Percentiles rank a stretch among this genome's conserved stretches.
phyloP scores from a whole-genome alignment of 176 grass and related monocot genomes.

The Oryza nivara region DNA sequence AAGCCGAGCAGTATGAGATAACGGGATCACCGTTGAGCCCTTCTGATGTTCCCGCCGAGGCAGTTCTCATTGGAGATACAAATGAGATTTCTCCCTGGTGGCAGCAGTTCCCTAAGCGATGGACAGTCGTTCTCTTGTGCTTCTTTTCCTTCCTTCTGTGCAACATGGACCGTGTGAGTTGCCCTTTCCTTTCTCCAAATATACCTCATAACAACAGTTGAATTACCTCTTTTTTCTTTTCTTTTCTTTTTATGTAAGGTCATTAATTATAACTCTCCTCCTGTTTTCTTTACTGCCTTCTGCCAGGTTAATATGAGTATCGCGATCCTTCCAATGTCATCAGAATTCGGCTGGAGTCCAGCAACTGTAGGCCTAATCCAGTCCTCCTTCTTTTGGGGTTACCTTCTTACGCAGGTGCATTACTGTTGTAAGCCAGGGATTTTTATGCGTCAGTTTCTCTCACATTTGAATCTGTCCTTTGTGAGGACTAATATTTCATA shows the following conservation, averaged over 20 bases:
- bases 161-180: slow-evolving; percentile 97
- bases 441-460: not conserved
- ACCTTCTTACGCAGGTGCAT: slow-evolving; percentile 92
- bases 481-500: not conserved
- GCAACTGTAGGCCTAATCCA: slow-evolving; percentile 93
- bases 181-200: not conserved
- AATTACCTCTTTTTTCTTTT: not conserved
- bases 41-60: slow-evolving; percentile 57
- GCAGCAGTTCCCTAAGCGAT: slow-evolving; percentile 81
- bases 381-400: slow-evolving; percentile 99
- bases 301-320: slow-evolving; percentile 99
- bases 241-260: not conserved
- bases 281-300: slow-evolving; percentile 19
- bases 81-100: slow-evolving; percentile 63
- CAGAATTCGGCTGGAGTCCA: slow-evolving; percentile 82
- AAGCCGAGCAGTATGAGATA: slow-evolving; percentile 71
- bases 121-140: slow-evolving; percentile 77
- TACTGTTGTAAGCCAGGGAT: not conserved
- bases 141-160: slow-evolving; percentile 92
- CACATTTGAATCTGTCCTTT: not conserved
- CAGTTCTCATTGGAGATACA: slow-evolving; percentile 49
- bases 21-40: slow-evolving; percentile 56
- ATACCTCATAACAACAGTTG: not conserved
- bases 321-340: slow-evolving; percentile 93
- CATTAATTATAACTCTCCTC: not conserved